Evolutionary conservation across 1,284 basidiomycete genomes (phyloP).

Genomic region (Moesziomyces sp.): DNA sequence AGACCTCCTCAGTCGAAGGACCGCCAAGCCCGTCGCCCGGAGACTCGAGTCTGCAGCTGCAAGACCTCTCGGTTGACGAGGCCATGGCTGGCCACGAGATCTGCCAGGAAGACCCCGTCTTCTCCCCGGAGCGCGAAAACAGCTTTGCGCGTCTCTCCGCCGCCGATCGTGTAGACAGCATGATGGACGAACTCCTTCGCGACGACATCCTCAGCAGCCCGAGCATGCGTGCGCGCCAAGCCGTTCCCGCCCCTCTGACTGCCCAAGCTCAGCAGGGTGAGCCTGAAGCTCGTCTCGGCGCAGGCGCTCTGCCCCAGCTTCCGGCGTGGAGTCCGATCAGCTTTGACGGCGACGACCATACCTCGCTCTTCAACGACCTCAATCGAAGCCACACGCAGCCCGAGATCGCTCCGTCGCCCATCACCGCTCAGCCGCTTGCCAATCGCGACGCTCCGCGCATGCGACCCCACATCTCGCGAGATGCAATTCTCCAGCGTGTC

Average conservation of each 20-base stretch:
- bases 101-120: conserved; percentile 15
- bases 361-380: conserved; percentile 17
- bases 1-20: conserved; percentile 52
- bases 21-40: conserved; percentile 35
- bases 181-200: conserved; percentile 62
- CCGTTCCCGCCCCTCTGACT: conserved; percentile 12
- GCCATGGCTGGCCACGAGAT: conserved; percentile 6
- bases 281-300: conserved; percentile 1
- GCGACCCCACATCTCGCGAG: conserved; percentile 64
- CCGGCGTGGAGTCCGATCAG: conserved; percentile 63
- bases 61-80: conserved; percentile 36
- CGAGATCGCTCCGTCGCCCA: conserved; percentile 3
- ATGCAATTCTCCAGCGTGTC: conserved; percentile 62
- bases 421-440: conserved; percentile 10
- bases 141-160: conserved; percentile 52
- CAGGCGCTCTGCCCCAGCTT: conserved; percentile 47
- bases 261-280: conserved; percentile 5
- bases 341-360: conserved; percentile 27
- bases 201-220: conserved; percentile 56
- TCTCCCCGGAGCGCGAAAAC: conserved; percentile 30
- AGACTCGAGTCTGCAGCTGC: conserved; percentile 12
- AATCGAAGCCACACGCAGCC: conserved; percentile 29
- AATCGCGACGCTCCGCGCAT: conserved; percentile 23
- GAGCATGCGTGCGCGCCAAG: conserved; percentile 15
- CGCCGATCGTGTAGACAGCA: conserved; percentile 58